Evolutionary conservation across 1,284 basidiomycete species (phyloP).

Genomic region (Mycosarcoma maydis): DNA sequence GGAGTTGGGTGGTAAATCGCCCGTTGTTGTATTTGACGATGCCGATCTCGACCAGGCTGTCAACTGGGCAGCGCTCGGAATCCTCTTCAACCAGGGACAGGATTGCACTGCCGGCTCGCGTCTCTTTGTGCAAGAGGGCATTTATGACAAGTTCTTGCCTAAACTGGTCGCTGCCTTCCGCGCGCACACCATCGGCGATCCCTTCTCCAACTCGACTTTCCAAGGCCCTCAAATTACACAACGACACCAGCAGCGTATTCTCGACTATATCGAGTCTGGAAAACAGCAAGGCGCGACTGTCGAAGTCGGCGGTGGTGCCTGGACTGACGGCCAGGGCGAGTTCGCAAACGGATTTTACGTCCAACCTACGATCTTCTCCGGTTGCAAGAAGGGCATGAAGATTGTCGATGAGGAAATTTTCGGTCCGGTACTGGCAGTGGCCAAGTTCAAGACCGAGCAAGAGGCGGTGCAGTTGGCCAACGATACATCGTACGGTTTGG

Average conservation of each 20-base stretch:
- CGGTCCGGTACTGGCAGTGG: slow-evolving; percentile 76
- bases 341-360: slow-evolving; percentile 71
- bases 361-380: slow-evolving; percentile 70
- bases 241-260: slow-evolving; percentile 86
- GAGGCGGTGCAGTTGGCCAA: slow-evolving; percentile 78
- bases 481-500: slow-evolving; percentile 86
- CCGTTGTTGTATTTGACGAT: slow-evolving; percentile 78
- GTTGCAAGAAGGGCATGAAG: slow-evolving; percentile 72
- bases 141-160: slow-evolving; percentile 74
- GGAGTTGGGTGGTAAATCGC: slow-evolving; percentile 82
- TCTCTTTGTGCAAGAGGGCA: slow-evolving; percentile 75
- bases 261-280: slow-evolving; percentile 89
- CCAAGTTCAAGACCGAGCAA: slow-evolving; percentile 66
- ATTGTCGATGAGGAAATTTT: slow-evolving; percentile 80
- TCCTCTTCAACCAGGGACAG: slow-evolving; percentile 73
- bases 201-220: slow-evolving; percentile 76
- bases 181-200: slow-evolving; percentile 77
- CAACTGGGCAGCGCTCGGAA: slow-evolving; percentile 79
- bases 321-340: slow-evolving; percentile 72
- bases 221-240: slow-evolving; percentile 86
- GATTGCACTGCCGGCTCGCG: slow-evolving; percentile 77
- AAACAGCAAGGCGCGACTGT: slow-evolving; percentile 80
- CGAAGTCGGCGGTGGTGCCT: slow-evolving; percentile 74
- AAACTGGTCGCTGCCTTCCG: slow-evolving; percentile 73
- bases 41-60: slow-evolving; percentile 68